Percentiles rank a stretch among this genome's conserved stretches.
Conservation (phyloP, 441 rosid genomes). For the Euphorbia corollata region DNA sequence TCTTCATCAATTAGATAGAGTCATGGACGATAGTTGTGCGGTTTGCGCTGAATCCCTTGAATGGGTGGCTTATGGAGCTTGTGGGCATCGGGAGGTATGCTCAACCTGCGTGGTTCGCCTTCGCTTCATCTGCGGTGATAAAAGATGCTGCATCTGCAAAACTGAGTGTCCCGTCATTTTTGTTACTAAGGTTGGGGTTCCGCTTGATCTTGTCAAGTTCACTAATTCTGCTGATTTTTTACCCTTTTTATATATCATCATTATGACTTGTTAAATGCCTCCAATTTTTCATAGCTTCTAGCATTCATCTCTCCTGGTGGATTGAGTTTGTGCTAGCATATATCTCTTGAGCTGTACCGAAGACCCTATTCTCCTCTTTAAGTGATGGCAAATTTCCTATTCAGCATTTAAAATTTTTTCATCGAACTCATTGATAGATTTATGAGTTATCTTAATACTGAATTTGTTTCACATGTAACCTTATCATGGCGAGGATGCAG, state of each 20-base stretch:
- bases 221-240: too few relatives aligned
- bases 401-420: neutral
- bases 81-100: constrained; percentile 92
- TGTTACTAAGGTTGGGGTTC: constrained; percentile 69
- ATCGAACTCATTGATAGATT: neutral
- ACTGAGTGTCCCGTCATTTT: constrained; percentile 51
- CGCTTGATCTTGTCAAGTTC: neutral
- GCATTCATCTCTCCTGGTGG: neutral
- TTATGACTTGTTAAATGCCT: neutral
- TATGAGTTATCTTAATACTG: neutral
- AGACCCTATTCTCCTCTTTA: neutral
- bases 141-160: constrained; percentile 92
- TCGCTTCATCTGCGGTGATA: constrained; percentile 77
- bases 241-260: neutral
- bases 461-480: neutral
- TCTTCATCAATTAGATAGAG: constrained; percentile 1
- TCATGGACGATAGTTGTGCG: constrained; percentile 92
- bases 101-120: constrained; percentile 92
- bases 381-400: neutral
- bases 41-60: constrained; percentile 87
- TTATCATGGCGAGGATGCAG: neutral
- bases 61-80: constrained; percentile 91
- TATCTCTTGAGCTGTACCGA: neutral
- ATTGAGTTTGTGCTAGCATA: neutral
- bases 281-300: neutral